A percentile compares a stretch with the other conserved stretches of the same genome.
Conservation (phyloP, 345 rosid species). For the Salix caprea region DNA sequence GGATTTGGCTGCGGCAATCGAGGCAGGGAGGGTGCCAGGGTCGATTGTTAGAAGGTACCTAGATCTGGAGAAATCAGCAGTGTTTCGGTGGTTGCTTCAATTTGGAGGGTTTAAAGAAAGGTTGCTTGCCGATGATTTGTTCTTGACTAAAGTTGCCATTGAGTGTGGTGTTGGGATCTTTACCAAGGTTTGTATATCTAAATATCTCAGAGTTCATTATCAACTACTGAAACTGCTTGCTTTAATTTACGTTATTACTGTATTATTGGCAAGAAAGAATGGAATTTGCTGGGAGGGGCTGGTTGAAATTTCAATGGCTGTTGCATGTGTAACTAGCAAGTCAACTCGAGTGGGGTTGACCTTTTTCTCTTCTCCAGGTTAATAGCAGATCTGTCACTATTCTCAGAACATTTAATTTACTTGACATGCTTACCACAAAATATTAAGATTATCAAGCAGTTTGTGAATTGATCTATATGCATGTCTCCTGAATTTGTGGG, state of each 20-base stretch:
- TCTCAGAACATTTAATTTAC: not conserved
- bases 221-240: too few relatives aligned
- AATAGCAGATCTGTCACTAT: not conserved
- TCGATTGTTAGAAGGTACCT: conserved; percentile 43
- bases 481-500: not conserved
- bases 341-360: not conserved
- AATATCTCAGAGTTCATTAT: too few relatives aligned
- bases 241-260: too few relatives aligned
- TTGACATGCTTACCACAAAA: not conserved
- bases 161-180: conserved; percentile 77
- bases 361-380: too few relatives aligned
- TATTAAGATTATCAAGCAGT: too few relatives aligned
- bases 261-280: not conserved
- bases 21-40: conserved; percentile 49
- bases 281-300: not conserved
- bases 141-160: conserved; percentile 61
- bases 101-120: conserved; percentile 68
- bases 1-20: conserved; percentile 57
- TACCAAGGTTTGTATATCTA: conserved; percentile 44
- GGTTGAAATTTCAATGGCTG: not conserved
- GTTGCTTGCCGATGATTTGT: conserved; percentile 65
- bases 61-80: conserved; percentile 49
- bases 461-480: too few relatives aligned
- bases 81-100: conserved; percentile 53
- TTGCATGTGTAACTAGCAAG: not conserved